Percentiles rank a stretch among this genome's conserved stretches.
Conservation (phyloP, 441 rosid genomes). For the Capsella rubella region DNA sequence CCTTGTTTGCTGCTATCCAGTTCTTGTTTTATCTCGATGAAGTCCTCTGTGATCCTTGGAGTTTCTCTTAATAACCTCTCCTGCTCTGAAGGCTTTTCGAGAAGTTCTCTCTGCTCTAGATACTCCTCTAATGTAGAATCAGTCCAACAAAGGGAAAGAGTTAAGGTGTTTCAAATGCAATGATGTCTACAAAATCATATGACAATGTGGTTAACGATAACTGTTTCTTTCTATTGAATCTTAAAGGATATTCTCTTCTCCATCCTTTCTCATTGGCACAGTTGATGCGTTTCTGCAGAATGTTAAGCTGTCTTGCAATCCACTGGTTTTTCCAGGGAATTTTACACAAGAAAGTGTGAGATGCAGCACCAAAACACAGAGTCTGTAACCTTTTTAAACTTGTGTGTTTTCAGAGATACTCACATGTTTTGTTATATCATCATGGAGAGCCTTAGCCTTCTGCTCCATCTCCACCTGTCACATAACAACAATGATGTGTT, state of each 20-base stretch:
- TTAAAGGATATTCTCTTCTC: slow-evolving; percentile 77
- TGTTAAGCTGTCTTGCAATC: slow-evolving; percentile 58
- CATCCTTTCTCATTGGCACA: slow-evolving; percentile 48
- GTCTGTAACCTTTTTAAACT: background rate
- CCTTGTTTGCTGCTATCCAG: slow-evolving; percentile 24
- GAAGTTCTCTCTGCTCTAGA: slow-evolving; percentile 56
- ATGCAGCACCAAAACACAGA: background rate
- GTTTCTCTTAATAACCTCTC: slow-evolving; percentile 52
- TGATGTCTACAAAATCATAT: background rate
- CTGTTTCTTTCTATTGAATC: background rate
- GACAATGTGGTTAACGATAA: background rate
- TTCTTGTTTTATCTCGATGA: slow-evolving; percentile 30
- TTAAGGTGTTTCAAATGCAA: slow-evolving; percentile 49
- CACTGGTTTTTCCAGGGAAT: slow-evolving; percentile 51
- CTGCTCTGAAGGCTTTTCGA: slow-evolving; percentile 62
- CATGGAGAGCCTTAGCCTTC: slow-evolving; percentile 45
- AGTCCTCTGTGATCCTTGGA: slow-evolving; percentile 55
- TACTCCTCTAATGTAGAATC: slow-evolving; percentile 49
- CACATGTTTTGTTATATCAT: slow-evolving; percentile 45
- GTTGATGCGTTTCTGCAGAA: slow-evolving; percentile 59
- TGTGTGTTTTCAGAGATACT: slow-evolving; percentile 27
- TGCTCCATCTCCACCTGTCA: slow-evolving; percentile 39
- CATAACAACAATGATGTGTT: background rate
- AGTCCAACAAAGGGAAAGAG: slow-evolving; percentile 15
- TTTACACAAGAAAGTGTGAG: slow-evolving; percentile 47